Conservation (phyloP, 768 basidiomycete species). For the Suillus cothurnatus region DNA sequence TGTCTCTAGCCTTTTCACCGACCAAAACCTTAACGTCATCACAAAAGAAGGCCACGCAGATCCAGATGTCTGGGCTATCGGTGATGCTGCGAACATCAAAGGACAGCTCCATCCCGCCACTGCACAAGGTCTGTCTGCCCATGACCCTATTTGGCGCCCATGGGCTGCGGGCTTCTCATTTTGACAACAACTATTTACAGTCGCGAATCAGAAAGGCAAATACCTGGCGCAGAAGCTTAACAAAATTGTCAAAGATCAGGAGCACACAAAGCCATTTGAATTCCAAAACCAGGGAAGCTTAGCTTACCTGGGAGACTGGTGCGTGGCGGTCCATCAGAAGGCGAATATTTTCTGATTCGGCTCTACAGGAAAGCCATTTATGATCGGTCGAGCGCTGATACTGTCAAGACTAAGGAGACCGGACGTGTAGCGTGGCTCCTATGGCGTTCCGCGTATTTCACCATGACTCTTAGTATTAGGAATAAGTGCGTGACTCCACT, state of each 20-base stretch:
- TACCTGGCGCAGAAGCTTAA: constrained; percentile 72
- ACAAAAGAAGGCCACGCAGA: constrained; percentile 54
- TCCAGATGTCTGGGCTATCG: constrained; percentile 78
- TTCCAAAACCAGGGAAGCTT: constrained; percentile 76
- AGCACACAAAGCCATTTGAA: constrained; percentile 54
- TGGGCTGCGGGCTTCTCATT: constrained; percentile 23
- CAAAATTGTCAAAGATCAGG: constrained; percentile 53
- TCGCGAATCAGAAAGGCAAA: constrained; percentile 76
- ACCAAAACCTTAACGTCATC: constrained; percentile 64
- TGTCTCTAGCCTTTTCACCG: constrained; percentile 43
- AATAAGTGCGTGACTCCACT: constrained; percentile 55
- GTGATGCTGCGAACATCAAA: constrained; percentile 70
- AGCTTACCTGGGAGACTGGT: constrained; percentile 82
- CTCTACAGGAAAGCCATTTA: constrained; percentile 71
- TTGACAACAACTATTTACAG: constrained; percentile 36
- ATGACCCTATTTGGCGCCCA: constrained; percentile 16
- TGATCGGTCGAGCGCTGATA: constrained; percentile 57
- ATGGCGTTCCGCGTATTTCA: constrained; percentile 83
- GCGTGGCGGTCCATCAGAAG: constrained; percentile 23
- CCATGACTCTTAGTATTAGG: constrained; percentile 69
- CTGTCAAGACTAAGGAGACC: constrained; percentile 57
- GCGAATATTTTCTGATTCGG: constrained; percentile 12
- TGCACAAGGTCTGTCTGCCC: constrained; percentile 62
- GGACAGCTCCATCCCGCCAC: constrained; percentile 73
- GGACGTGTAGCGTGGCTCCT: constrained; percentile 76